Evolutionary conservation across 768 basidiomycete genomes (phyloP), one percentile per base, ranked within the genome.

Genomic region (Trametes punicea): DNA sequence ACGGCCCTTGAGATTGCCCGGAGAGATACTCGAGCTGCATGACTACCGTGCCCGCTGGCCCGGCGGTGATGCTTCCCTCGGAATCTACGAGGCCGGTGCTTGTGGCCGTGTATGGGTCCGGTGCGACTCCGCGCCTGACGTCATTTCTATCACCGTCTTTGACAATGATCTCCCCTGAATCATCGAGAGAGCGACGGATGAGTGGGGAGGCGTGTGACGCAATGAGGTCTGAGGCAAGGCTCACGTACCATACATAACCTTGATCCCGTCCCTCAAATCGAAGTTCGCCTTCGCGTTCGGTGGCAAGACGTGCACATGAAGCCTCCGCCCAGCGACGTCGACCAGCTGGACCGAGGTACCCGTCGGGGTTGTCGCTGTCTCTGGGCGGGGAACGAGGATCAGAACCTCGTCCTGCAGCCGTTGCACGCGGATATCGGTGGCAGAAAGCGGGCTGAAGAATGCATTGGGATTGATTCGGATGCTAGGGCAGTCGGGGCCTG

Each of bases 351-450:
- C 47, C 31, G 46, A 47, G 45, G 64, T 45, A 56, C 15, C 46
- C 51, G 15, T 10, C 9, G 41, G 10, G 9, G 21, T 8, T 4
- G 21, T 8, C 6, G 23, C 21, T 10, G 41, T 4, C 38, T 8
- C 44, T 16, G 51, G 69, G 52, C 50, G 56, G 36, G 55, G 64
- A 38, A 67, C 51, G 8, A 55, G 48, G 36, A 67, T 46, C 33
- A 61, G 50, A n/a, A 69, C 64, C 49, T 67, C 66, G 4, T 69
- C 51, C 15, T 64, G 57, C 21, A 67, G 65, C 45, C 46, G 46
- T 7, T 50, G 41, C 15, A 58, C 65, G 9, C 44, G 42, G n/a
- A 62, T 55, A 15, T 42, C 48, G 15, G 61, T 49, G 10, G 41
- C 6, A 2, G 23, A 20, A 25, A 25, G 41, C n/a, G 41, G 20